These are phyloP conservation scores for Ajuga chamaepitys DNA, from an alignment of 257 asterid genomes.

Conservation along the genomic window DNA sequence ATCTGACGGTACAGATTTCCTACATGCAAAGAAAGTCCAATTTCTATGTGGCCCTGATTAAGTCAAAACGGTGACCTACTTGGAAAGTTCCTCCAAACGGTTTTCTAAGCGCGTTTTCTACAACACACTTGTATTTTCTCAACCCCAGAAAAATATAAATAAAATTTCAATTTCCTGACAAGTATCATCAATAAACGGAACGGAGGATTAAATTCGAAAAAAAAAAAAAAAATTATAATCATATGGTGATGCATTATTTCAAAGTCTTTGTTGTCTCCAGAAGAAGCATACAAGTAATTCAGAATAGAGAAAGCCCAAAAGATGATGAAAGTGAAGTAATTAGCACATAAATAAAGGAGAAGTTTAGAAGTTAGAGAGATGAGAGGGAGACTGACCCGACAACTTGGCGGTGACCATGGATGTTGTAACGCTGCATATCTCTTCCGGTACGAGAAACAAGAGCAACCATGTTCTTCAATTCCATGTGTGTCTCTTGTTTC, in stretches of 20 bases:
- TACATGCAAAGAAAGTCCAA: background rate
- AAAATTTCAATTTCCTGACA: too few species aligned
- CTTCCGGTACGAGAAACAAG: constrained; percentile 79
- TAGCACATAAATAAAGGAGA: too few species aligned
- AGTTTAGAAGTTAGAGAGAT: background rate
- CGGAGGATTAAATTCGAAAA: too few species aligned
- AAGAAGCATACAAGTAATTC: too few species aligned
- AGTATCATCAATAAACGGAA: too few species aligned
- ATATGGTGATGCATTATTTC: too few species aligned
- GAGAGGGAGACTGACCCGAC: constrained; percentile 52
- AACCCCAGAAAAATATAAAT: background rate
- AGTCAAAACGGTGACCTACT: background rate
- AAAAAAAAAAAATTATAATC: too few species aligned
- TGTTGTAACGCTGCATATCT: constrained; percentile 68
- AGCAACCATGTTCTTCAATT: constrained; percentile 54
- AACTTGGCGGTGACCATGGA: constrained; percentile 75
- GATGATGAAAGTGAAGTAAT: too few species aligned
- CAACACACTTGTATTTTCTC: background rate
- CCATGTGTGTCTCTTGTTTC: constrained; percentile 24
- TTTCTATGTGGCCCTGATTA: background rate
- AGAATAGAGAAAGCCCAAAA: too few species aligned
- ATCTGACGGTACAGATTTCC: too few species aligned
- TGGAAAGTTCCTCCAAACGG: background rate
- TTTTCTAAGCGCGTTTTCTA: background rate
- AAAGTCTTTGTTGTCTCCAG: too few species aligned